Conservation (phyloP, 2,329 filamentous ascomycete genomes). For the Xylaria sp. region DNA sequence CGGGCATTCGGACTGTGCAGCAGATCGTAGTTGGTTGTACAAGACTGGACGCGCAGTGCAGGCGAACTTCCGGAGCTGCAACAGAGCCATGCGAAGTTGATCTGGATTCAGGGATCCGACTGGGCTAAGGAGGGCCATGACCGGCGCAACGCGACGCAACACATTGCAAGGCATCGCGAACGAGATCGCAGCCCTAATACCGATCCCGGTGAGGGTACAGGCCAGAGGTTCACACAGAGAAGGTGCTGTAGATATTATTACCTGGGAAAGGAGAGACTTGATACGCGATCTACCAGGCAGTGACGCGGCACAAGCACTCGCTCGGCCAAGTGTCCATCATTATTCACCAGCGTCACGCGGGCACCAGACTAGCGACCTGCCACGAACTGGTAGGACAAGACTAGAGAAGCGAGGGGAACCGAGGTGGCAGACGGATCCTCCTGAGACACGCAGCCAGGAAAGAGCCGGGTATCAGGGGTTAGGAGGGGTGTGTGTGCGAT, state of each 20-base stretch:
- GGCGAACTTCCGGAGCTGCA: constrained; percentile 26
- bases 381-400: constrained; percentile 21
- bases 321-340: constrained; percentile 15
- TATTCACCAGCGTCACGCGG: constrained; percentile 3
- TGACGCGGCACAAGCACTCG: constrained; percentile 24
- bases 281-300: background rate
- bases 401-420: background rate
- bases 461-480: constrained; percentile 20
- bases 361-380: background rate
- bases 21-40: constrained; percentile 11
- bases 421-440: constrained; percentile 8
- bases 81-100: constrained; percentile 25
- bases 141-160: constrained; percentile 1
- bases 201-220: too few species aligned
- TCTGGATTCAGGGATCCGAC: constrained; percentile 14
- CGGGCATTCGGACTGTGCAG: constrained; percentile 16
- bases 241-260: background rate
- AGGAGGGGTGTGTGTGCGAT: background rate
- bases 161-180: constrained; percentile 9
- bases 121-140: constrained; percentile 17
- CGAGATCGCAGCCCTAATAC: background rate
- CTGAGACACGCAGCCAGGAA: constrained; percentile 14
- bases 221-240: too few species aligned
- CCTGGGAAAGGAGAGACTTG: background rate
- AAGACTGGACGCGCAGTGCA: constrained; percentile 16